These are phyloP conservation scores for Voacanga thouarsii DNA, from an alignment of 257 asterid genomes.

Conservation along the genomic window DNA sequence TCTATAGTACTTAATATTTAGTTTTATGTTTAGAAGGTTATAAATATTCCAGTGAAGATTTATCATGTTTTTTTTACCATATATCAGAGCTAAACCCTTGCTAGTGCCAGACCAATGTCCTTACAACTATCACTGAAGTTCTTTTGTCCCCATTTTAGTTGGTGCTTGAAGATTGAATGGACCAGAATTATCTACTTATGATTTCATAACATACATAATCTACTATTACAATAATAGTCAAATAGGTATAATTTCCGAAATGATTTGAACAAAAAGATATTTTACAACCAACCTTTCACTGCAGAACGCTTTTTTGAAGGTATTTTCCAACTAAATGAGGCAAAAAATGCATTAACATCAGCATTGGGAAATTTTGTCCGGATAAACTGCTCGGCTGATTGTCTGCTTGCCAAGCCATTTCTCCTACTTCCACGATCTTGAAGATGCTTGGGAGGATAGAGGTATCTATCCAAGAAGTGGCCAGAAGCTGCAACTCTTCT, in stretches of 20 bases:
- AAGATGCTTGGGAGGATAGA: constrained; percentile 57
- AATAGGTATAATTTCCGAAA: not conserved
- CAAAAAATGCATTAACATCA: constrained; percentile 54
- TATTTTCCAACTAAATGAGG: constrained; percentile 85
- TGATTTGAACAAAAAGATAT: not conserved
- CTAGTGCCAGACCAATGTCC: no score
- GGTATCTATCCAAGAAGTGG: constrained; percentile 58
- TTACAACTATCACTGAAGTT: no score
- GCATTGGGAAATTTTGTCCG: constrained; percentile 47
- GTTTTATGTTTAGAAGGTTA: no score
- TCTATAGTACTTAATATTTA: no score
- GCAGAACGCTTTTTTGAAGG: constrained; percentile 36
- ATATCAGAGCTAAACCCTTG: no score
- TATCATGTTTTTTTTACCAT: no score
- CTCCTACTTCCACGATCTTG: constrained; percentile 24
- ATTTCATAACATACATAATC: not conserved
- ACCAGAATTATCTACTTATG: not conserved
- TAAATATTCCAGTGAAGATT: no score
- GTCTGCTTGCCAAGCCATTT: constrained; percentile 55
- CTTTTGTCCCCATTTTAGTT: no score
- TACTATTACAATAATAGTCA: not conserved
- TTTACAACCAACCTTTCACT: constrained; percentile 38
- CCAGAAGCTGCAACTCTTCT: constrained; percentile 53
- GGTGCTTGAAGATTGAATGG: not conserved
- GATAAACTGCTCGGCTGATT: constrained; percentile 50